Evolutionary conservation across 2,329 filamentous ascomycete species (phyloP), one percentile per base, ranked within the genome.

Genomic region (Pseudocercospora fuligena): DNA sequence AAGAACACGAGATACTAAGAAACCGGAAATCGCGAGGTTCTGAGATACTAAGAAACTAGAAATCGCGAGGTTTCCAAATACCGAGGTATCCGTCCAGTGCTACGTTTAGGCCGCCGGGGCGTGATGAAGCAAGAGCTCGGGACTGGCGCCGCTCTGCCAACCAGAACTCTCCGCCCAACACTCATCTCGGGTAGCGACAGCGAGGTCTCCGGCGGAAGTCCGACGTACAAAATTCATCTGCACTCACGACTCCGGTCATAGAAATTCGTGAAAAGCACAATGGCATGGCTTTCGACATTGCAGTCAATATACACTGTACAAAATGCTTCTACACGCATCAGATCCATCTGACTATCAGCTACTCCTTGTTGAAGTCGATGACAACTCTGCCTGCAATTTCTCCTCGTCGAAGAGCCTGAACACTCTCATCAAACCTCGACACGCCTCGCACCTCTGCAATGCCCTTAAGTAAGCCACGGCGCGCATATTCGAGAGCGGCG

Each of bases 351-450:
- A 7, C 40, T 8, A 8, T 43, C 40, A 40, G 36, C 58, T 66
- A 77, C 33, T 75, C 71, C 70, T 74, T 77, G 67, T 86, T 85
- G 69, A 87, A 87, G 70, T 86, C 82, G 21, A 87, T 79, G 12
- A 87, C 85, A 51, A 84, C 81, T 19, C 85, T 76, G 1, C 85
- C 85, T 7, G 84, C 82, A 53, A 87, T 80, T 70, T 87, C 78
- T 0, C 84, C 84, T 46, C 77, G 78, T 62, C 78, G 78, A 69
- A 87, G 72, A 70, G 82, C 82, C 71, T 85, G 80, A 23, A 87
- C 82, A n/a, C 66, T 69, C 69, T 87, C 84, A 16, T 84, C 76
- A 53, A 86, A 79, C 47, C 80, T 70, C 36, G 81, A 81, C 68
- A 86, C 72, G 0, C 79, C 78, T 64, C 82, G 79, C 2, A 86